These are phyloP conservation scores for Diplocarpon mali DNA, from an alignment of 2,329 filamentous ascomycete species.

Conservation along the genomic window DNA sequence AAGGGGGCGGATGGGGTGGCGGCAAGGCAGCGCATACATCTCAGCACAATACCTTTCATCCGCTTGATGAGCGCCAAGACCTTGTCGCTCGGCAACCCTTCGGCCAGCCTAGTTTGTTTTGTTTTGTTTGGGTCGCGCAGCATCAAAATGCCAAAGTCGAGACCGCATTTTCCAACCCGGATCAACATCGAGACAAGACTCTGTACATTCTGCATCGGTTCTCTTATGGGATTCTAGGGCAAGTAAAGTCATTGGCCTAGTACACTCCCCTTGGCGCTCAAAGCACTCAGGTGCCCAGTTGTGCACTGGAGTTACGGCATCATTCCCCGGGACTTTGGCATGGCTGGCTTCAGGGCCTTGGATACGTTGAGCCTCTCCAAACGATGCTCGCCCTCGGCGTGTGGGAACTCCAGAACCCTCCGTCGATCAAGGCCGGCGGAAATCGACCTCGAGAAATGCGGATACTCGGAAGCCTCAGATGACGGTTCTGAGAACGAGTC, in stretches of 20 bases:
- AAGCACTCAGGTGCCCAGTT: not conserved
- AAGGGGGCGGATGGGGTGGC: no score
- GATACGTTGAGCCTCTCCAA: slow-evolving; percentile 31
- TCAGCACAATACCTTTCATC: no score
- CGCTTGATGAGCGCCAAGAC: no score
- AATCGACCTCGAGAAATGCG: slow-evolving; percentile 24
- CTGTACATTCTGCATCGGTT: no score
- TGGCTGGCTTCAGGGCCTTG: slow-evolving; percentile 37
- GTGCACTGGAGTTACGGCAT: not conserved
- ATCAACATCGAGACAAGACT: no score
- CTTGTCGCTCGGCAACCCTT: no score
- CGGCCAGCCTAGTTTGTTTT: no score
- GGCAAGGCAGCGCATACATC: no score
- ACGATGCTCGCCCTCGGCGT: slow-evolving; percentile 21
- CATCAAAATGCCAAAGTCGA: no score
- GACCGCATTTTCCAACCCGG: no score
- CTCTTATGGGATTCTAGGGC: no score
- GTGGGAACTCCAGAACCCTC: slow-evolving; percentile 9
- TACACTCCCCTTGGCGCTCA: not conserved
- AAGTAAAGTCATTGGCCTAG: not conserved
- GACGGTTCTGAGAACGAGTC: slow-evolving; percentile 34
- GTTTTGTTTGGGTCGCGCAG: no score
- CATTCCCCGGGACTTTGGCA: slow-evolving; percentile 21
- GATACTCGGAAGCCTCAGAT: slow-evolving; percentile 35
- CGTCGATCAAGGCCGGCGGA: slow-evolving; percentile 10